phyloP scores from a whole-genome alignment of 2,329 filamentous ascomycete genomes.

The Fusarium torreyae region DNA sequence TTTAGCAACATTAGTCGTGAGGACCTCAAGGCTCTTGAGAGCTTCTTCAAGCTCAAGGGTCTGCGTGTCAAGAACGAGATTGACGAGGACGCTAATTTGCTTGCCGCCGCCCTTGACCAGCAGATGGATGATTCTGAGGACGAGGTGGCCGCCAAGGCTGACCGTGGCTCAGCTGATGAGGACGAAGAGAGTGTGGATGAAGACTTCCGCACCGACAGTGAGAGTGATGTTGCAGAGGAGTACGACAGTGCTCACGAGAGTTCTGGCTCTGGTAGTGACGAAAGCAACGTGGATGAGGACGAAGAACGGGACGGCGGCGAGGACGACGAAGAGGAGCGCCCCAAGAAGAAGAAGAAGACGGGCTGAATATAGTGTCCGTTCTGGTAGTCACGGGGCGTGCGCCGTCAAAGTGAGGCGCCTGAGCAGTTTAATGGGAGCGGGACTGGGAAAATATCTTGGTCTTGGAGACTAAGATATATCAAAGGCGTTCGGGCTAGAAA shows the following conservation, averaged over 20 bases:
- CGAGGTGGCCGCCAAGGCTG: constrained; percentile 79
- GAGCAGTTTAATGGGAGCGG: constrained; percentile 39
- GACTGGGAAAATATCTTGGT: constrained; percentile 36
- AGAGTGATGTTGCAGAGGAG: constrained; percentile 96
- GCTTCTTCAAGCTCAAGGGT: constrained; percentile 96
- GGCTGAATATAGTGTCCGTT: constrained; percentile 36
- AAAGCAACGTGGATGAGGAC: constrained; percentile 64
- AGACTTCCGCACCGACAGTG: constrained; percentile 92
- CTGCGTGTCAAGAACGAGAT: constrained; percentile 99
- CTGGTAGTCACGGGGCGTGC: neutral
- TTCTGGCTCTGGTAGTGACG: constrained; percentile 77
- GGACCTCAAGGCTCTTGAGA: constrained; percentile 95
- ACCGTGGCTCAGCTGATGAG: constrained; percentile 93
- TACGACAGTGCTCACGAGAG: constrained; percentile 94
- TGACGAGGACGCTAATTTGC: constrained; percentile 87
- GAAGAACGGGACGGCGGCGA: constrained; percentile 61
- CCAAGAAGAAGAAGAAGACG: constrained; percentile 67
- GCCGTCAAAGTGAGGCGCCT: constrained; percentile 2
- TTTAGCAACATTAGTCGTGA: constrained; percentile 99
- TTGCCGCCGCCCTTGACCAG: constrained; percentile 88
- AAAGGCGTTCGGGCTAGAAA: constrained; percentile 52
- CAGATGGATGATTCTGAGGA: constrained; percentile 89
- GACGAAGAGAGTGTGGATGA: constrained; percentile 96
- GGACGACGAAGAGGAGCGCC: constrained; percentile 61
- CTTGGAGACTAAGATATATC: constrained; percentile 39